A percentile compares a stretch with the other conserved stretches of the same genome.
These are phyloP conservation scores for Solanum medicagineum DNA, from an alignment of 257 asterid genomes.

Conservation along the genomic window DNA sequence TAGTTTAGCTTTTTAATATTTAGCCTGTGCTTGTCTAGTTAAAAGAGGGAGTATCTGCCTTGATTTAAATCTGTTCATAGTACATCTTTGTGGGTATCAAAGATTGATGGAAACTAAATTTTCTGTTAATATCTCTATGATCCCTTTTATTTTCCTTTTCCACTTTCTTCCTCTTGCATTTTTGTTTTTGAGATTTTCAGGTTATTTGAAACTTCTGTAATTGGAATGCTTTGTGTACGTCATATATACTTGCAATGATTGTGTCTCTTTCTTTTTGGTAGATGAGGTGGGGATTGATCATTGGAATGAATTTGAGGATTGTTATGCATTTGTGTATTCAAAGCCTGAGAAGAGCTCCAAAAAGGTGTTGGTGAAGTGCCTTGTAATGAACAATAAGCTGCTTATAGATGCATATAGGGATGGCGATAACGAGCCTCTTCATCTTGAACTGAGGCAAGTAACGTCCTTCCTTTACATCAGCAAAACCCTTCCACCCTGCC, in stretches of 20 bases:
- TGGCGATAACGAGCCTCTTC: conserved; percentile 42
- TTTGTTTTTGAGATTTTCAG: not conserved
- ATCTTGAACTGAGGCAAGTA: conserved; percentile 53
- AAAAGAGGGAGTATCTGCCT: not conserved
- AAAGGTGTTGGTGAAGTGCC: conserved; percentile 63
- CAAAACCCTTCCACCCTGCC: not conserved
- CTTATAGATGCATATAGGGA: conserved; percentile 57
- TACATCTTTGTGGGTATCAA: not conserved
- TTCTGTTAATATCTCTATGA: not conserved
- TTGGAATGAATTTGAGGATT: conserved; percentile 61
- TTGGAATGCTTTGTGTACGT: not conserved
- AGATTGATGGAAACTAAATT: not conserved
- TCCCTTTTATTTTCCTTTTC: not conserved
- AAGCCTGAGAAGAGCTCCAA: conserved; percentile 40
- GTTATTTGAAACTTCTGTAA: not conserved
- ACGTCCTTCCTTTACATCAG: not conserved
- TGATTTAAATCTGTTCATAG: not conserved
- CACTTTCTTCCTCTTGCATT: not conserved
- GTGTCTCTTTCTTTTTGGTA: conserved; percentile 6
- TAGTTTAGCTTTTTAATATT: not conserved
- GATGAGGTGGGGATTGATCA: conserved; percentile 65
- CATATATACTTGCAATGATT: not conserved
- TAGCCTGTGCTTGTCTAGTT: not conserved
- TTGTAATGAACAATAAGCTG: conserved; percentile 51
- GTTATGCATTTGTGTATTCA: conserved; percentile 62